These are phyloP conservation scores for Actinidia chinensis DNA, from an alignment of 179 eudicot species.

Conservation along the genomic window DNA sequence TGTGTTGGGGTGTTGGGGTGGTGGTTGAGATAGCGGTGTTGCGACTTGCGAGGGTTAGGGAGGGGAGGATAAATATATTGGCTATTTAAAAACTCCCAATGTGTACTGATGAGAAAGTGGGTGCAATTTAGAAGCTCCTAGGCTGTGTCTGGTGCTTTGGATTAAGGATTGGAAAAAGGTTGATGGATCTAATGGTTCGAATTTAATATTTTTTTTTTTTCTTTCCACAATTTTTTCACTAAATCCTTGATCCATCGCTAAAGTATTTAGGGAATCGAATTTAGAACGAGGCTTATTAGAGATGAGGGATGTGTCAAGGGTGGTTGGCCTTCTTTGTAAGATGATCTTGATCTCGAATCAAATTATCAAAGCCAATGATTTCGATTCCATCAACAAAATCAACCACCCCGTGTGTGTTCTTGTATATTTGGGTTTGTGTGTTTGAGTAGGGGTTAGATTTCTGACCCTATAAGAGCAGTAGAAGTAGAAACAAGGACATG, in stretches of 20 bases:
- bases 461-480: no score
- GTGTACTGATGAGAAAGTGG: no score
- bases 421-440: background rate
- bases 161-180: background rate
- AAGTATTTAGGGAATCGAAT: background rate
- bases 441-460: background rate
- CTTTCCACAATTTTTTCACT: no score
- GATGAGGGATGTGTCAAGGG: constrained; percentile 22
- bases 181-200: no score
- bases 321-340: constrained; percentile 14
- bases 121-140: background rate
- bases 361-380: constrained; percentile 1
- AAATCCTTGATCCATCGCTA: no score
- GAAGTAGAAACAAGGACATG: no score
- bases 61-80: no score
- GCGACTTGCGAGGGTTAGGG: no score
- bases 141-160: background rate
- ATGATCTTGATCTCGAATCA: background rate
- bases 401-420: constrained; percentile 1
- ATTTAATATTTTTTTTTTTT: no score
- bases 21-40: no score
- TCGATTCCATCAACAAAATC: background rate
- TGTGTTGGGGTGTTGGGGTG: no score
- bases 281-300: constrained; percentile 16
- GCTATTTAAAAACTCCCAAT: no score